Evolutionary conservation across 164 flowering plant genomes (phyloP).

Genomic region (Kalanchoe fedtschenkoi): DNA sequence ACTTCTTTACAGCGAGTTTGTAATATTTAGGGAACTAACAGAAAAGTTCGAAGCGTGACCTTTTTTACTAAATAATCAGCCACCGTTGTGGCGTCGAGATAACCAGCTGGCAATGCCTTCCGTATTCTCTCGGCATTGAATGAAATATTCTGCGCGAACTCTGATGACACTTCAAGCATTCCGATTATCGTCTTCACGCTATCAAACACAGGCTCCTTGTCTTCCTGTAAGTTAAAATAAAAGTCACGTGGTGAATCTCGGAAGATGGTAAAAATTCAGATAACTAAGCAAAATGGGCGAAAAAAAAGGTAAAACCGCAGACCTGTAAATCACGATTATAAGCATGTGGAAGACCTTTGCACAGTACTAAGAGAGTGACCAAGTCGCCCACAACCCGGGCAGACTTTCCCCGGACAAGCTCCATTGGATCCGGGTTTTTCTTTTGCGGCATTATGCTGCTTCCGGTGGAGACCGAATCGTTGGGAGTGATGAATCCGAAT

Average conservation of each 20-base stretch:
- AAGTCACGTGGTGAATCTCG: background rate
- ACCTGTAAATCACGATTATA: conserved; percentile 98
- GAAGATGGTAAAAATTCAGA: no score
- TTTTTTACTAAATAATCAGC: conserved; percentile 96
- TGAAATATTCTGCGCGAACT: conserved; percentile 86
- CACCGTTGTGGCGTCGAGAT: conserved; percentile 98
- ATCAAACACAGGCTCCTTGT: conserved; percentile 93
- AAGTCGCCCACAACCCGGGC: conserved; percentile 87
- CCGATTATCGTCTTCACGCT: conserved; percentile 76
- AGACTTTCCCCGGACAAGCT: conserved; percentile 98
- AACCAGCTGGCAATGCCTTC: conserved; percentile 83
- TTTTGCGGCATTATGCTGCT: conserved; percentile 99
- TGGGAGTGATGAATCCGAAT: conserved; percentile 92
- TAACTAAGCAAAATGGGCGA: background rate
- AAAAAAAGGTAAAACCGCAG: background rate
- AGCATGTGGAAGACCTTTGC: conserved; percentile 98
- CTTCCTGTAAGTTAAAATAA: conserved; percentile 49
- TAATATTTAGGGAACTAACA: background rate
- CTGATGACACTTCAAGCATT: conserved; percentile 94
- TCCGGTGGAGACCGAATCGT: conserved; percentile 94
- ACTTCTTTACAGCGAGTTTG: background rate
- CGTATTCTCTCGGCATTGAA: conserved; percentile 64
- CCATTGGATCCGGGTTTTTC: conserved; percentile 99
- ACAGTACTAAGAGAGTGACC: conserved; percentile 75
- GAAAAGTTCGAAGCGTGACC: conserved; percentile 31